Base-by-base conservation (phyloP, 768 basidiomycete genomes). In the Rhodotorula kratochvilovae region DNA sequence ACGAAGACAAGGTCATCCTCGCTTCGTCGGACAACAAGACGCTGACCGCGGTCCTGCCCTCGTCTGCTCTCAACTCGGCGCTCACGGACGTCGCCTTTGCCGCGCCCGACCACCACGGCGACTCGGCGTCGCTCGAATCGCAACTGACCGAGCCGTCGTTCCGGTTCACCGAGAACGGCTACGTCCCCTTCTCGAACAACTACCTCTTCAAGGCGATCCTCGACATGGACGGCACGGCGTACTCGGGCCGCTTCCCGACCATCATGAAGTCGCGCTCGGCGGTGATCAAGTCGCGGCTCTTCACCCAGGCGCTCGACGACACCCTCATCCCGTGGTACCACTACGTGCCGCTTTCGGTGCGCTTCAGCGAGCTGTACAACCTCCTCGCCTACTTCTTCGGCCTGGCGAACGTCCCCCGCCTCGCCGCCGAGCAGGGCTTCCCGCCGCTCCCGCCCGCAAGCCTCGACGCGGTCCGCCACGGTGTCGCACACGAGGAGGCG, bases 341-440 rank as follows among this genome's bases (percentile, higher is more conserved):
- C 53, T 69, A 69, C 58, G 27, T 69, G 5, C 68, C 68, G 16
- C 33, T 69, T 33, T 53, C 48, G 46, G 19, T 63, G 0, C 36
- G 68, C 8, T 27, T 54, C 25, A 29, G 11, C 25, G 68, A 69
- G 57, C 15, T 63, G 48, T 64, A 63, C 42, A 25, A 48, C 39
- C 56, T 69, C 42, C 39, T 69, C 48, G 57, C 50, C 36, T 69
- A 64, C 68, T 69, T 69, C n/a, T 63, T 69, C 45, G 56, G 62
- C 31, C 33, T 43, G n/a, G 35, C 36, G 0, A 17, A 51, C 12
- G 51, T 54, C n/a, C 62, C 62, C 11, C 17, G 13, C 53, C 2
- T 36, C 50, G 61, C 61, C 1, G 27, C 5, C 10, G 27, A 13
- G 43, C 55, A 54, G 33, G 50, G 48, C 27, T 53, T 54, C 29